Evolutionary conservation across 169 alveolate genomes (phyloP), one percentile per base, ranked within the genome.

Genomic region (Plasmodium fragile): DNA sequence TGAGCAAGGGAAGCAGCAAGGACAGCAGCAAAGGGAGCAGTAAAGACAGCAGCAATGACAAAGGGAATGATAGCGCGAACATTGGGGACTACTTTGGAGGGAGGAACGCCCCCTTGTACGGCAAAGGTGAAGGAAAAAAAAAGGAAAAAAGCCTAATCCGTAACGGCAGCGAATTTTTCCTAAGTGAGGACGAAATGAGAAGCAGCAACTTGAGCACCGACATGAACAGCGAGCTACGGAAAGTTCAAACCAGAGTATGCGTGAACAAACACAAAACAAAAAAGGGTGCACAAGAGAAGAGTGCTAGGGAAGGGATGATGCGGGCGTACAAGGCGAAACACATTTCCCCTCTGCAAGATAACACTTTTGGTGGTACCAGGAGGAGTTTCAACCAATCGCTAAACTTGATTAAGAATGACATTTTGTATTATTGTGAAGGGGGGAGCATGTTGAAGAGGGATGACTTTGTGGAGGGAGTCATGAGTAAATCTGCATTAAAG

Each of bases 321-420:
- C 49, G 49, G 32, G 11, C 52, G 43, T 72, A 18, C 53, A 71
- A 49, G 53, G 1, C 36, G 53, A 30, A 55, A 8, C 53, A 45
- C 3, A 71, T 83, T 36, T 43, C 16, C 75, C 53, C 73, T 25
- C 55, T 83, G 52, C 65, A 70, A 30, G 77, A 83, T 22, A 83
- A 71, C 22, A 41, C 39, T 7, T 83, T 41, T 83, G 69, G 34
- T 43, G 77, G 28, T 0, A n/a, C n/a, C n/a, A n/a, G 18, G n/a
- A 5, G 16, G 18, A 83, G 52, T 45, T 13, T 83, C 32, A 83
- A 83, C 28, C 45, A 83, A 45, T 83, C 92, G 22, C 72, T 72
- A 5, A 83, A 43, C 28, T 72, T 83, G 34, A 83, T 77, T 16
- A 69, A 70, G 10, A 83, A 83, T 55, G 82, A 83, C 8, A 83